phyloP scores from a whole-genome alignment of 371 early-diverging fungal genomes.

The Umbelopsis sp. region DNA sequence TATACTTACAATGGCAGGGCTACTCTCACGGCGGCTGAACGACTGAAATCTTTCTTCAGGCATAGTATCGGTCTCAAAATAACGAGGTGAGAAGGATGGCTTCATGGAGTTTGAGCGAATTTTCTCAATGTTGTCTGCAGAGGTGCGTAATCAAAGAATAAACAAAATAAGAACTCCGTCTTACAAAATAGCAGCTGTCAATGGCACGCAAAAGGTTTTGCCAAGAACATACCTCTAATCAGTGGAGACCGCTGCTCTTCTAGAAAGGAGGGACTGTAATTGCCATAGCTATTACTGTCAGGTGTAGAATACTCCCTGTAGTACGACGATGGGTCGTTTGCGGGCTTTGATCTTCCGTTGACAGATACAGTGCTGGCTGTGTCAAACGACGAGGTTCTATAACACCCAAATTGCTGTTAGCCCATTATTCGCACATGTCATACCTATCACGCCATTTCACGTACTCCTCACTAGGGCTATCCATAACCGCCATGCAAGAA shows the following conservation, averaged over 20 bases:
- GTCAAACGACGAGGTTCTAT: constrained; percentile 11
- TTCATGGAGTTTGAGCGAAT: constrained; percentile 11
- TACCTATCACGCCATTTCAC: background rate
- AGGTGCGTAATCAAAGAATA: background rate
- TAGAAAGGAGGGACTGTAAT: constrained; percentile 7
- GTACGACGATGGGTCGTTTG: background rate
- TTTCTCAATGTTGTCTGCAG: background rate
- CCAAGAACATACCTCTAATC: background rate
- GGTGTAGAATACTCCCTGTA: background rate
- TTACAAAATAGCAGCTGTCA: too few species aligned
- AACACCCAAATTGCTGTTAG: background rate
- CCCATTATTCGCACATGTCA: too few species aligned
- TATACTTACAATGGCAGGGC: constrained; percentile 10
- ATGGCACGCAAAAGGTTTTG: background rate
- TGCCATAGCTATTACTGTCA: background rate
- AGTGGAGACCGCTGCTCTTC: background rate
- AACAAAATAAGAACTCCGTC: background rate
- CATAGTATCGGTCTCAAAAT: background rate
- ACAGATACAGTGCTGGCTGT: constrained; percentile 10
- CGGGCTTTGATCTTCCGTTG: constrained; percentile 3
- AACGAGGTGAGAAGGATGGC: background rate
- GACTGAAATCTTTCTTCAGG: constrained; percentile 5
- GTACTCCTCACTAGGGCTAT: constrained; percentile 10
- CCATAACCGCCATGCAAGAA: background rate
- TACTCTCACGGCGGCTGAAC: constrained; percentile 11